Evolutionary conservation across 345 rosid genomes (phyloP).

Genomic region (Sonneratia alba): DNA sequence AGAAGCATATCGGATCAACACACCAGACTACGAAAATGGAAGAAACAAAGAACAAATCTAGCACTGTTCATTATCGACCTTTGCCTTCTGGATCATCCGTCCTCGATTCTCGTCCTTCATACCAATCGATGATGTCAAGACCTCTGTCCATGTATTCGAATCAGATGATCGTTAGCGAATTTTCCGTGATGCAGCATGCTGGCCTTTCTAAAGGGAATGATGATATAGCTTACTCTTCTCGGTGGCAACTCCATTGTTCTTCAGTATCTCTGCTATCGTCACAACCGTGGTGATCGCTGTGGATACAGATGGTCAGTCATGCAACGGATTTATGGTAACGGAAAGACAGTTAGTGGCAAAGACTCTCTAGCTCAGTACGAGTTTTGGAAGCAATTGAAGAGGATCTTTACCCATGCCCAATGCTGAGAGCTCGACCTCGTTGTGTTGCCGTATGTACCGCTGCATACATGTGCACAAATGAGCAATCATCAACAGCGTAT

Average conservation of each 20-base stretch:
- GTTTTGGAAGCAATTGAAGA: background rate
- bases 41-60: background rate
- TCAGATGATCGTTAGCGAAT: background rate
- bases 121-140: conserved; percentile 74
- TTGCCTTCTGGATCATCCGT: conserved; percentile 69
- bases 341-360: background rate
- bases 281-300: conserved; percentile 72
- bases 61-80: conserved; percentile 27
- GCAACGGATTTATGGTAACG: background rate
- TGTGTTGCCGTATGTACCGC: conserved; percentile 84
- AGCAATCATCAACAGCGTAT: background rate
- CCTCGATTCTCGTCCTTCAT: conserved; percentile 86
- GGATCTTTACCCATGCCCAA: conserved; percentile 69
- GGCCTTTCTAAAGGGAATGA: background rate
- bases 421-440: conserved; percentile 95
- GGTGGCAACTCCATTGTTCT: conserved; percentile 79
- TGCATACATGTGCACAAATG: conserved; percentile 15
- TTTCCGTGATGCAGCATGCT: background rate
- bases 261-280: conserved; percentile 81
- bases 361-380: background rate
- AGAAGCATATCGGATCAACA: background rate
- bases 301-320: background rate
- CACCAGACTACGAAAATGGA: background rate
- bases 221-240: conserved; percentile 57
- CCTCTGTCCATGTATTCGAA: conserved; percentile 35